phyloP scores from a whole-genome alignment of 2,329 filamentous ascomycete species.

The Myriosclerotinia scirpicola region DNA sequence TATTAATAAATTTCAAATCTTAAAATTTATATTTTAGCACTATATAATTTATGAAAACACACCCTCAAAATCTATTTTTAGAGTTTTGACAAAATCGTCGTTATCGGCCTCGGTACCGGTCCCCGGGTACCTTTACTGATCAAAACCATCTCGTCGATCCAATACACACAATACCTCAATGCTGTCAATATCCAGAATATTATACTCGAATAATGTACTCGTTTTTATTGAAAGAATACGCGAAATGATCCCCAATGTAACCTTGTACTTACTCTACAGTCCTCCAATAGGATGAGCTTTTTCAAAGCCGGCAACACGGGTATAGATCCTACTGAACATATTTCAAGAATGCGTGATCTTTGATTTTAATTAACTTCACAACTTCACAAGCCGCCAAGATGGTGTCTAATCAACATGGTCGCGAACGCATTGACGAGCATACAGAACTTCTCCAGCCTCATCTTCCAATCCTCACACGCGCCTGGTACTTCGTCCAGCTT shows the following conservation, averaged over 20 bases:
- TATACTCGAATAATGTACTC: neutral
- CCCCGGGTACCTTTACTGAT: too few species aligned
- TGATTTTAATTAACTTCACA: neutral
- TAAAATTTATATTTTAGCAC: too few species aligned
- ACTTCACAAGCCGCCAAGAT: neutral
- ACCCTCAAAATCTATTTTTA: too few species aligned
- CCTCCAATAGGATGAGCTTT: conserved; percentile 17
- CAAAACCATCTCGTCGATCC: too few species aligned
- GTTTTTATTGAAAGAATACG: neutral
- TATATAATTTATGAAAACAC: too few species aligned
- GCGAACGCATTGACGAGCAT: neutral
- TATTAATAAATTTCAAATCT: too few species aligned
- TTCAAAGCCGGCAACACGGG: neutral
- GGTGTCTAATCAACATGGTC: conserved; percentile 11
- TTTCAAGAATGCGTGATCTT: neutral
- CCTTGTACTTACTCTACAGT: neutral
- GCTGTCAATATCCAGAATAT: too few species aligned
- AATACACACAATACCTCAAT: too few species aligned
- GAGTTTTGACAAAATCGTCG: too few species aligned
- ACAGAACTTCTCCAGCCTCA: conserved; percentile 20
- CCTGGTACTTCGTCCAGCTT: conserved; percentile 25
- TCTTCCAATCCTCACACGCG: conserved; percentile 22
- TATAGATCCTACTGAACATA: neutral
- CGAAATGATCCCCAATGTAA: neutral
- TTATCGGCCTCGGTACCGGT: too few species aligned